Base-by-base conservation (phyloP, 208 protist species). In the Angomonas ambiguus region DNA sequence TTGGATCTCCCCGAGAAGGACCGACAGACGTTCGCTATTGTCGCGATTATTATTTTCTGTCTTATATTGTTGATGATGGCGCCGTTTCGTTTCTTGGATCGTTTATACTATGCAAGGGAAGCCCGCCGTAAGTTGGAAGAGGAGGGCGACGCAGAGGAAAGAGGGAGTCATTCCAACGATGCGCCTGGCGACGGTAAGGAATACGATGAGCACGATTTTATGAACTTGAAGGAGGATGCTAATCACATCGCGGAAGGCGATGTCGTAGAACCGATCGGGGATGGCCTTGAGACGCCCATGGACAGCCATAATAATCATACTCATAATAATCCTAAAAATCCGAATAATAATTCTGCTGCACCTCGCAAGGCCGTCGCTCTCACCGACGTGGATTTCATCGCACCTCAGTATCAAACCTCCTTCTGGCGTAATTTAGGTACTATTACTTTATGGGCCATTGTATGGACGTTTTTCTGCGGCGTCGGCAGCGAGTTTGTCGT, bases 321-420 rank as follows among this genome's bases (percentile, higher is more conserved):
- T 11, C 38, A 48, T 18, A 51, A 59, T 20, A 68, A 57, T 25
- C 24, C 48, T 53, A 68, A 35, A 32, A 22, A 32, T 32, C 33
- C 25, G 8, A 31, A 61, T 16, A 42, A 49, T 2, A 25, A 2
- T 24, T 18, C 28, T 1, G 28, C 38, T 27, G n/a, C 49, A 8
- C n/a, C 27, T 8, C 38, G 38, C 38, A 45, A 45, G 16, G 16
- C 38, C 38, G 49, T 24, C 49, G 11, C 49, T 11, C 49, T 56
- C n/a, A 79, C 72, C 45, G 81, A 91, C 31, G 45, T 87, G 2
- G 84, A 91, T 65, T 91, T 79, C 76, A 77, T 87, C 48, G 79
- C 81, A 0, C 85, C 85, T 13, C 67, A 73, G 68, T 91, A 83
- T 66, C 85, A 86, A 62, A 79, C 71, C 1, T 75, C 68, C 1